Base-by-base conservation (phyloP, 1,139 yeast genomes). In the Saccharomyces hybrid region DNA sequence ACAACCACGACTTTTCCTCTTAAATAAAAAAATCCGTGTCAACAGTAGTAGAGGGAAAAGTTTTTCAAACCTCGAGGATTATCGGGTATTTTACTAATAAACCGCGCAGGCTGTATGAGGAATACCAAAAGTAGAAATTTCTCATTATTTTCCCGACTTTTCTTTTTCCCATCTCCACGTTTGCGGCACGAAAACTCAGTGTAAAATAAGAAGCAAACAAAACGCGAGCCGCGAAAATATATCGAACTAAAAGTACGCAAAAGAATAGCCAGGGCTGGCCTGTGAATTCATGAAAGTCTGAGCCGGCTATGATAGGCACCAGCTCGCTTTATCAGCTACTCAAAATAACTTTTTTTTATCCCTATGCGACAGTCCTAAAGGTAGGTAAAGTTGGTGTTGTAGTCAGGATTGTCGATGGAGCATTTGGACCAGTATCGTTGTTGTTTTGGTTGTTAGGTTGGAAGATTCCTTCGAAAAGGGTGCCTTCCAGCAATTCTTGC, bases 371-470 rank as follows among this genome's bases (percentile, higher is more conserved):
- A 1, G 72, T 67, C 48, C 57, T 63, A 53, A 67, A 64, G 14
- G 59, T 57, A 14, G 63, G 64, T 50, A 60, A 52, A 27, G 65
- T 62, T 14, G 69, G 69, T 23, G 68, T 64, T 13, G 66, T 61
- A 34, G 62, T 64, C 38, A 64, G 49, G 19, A 67, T 61, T 2
- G 65, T 62, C 3, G 63, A 50, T 5, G 71, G 70, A 4, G 70
- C 70, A 55, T 70, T 67, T 0, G 71, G 70, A 0, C 87, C 88
- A 0, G 88, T 83, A 62, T 83, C 88, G 62, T 83, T 82, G 58
- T 82, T 81, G 49, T 76, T 72, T 62, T 82, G 87, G 41, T 68
- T 62, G 32, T 70, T 75, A 0, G 88, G 88, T 62, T 84, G 88
- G 2, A 83, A 66, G 19, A 83, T 61, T 2, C 78, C 79, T 13